These are phyloP conservation scores for Dorcoceras hygrometricum DNA, from an alignment of 257 asterid genomes.

Conservation along the genomic window DNA sequence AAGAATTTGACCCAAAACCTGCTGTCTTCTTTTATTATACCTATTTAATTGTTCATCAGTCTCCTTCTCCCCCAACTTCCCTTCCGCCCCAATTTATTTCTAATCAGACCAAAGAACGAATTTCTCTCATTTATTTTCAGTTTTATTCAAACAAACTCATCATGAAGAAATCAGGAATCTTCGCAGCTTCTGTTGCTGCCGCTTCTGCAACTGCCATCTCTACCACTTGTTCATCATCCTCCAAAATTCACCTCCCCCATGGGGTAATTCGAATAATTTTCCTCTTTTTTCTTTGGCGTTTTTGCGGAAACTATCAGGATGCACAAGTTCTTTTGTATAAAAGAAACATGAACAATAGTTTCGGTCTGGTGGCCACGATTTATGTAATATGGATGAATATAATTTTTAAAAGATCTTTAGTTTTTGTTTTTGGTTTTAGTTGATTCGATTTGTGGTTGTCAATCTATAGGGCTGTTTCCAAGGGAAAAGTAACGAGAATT, in stretches of 20 bases:
- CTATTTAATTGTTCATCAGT: slow-evolving; percentile 3
- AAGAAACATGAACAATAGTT: background rate
- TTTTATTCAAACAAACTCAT: slow-evolving; percentile 5
- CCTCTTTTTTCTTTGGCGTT: background rate
- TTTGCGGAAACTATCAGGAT: background rate
- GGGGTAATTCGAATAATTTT: slow-evolving; percentile 29
- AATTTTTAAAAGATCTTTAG: background rate
- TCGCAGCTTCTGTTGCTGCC: slow-evolving; percentile 59
- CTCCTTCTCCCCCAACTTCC: slow-evolving; percentile 1
- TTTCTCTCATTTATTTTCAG: background rate
- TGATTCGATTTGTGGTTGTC: background rate
- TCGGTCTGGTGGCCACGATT: background rate
- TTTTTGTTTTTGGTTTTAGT: background rate
- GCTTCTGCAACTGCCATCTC: slow-evolving; percentile 54
- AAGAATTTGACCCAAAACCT: slow-evolving; percentile 10
- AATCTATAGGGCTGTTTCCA: slow-evolving; percentile 22
- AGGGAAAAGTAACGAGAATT: slow-evolving; percentile 34
- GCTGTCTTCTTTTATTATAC: background rate
- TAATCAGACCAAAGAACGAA: background rate
- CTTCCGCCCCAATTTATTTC: slow-evolving; percentile 7
- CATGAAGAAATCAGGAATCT: slow-evolving; percentile 60
- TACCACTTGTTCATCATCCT: slow-evolving; percentile 32
- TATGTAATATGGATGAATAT: background rate
- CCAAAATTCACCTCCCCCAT: slow-evolving; percentile 38
- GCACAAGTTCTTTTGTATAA: background rate